Base-by-base conservation (phyloP, 2,329 filamentous ascomycete species). In the Botrytis fabae region DNA sequence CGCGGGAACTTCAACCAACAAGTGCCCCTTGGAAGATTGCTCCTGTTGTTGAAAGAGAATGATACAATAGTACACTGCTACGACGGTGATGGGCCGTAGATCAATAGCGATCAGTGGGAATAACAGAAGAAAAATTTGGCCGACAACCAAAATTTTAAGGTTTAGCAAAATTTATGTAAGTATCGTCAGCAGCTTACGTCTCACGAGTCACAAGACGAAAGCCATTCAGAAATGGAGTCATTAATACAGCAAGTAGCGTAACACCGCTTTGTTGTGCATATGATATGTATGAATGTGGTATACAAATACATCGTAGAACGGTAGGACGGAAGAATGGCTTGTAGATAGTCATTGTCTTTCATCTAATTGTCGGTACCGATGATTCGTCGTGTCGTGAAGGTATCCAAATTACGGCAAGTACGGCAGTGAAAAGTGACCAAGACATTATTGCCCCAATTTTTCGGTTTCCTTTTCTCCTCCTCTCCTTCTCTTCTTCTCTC, bases 121-220 rank as follows among this genome's bases (percentile, higher is more conserved):
- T 42, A 18, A 8, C 25, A 12, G n/a, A 44, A 32, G 40, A 44
- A 46, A 28, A 22, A 25, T 63, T 7, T 63, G 28, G 38, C n/a
- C 10, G 40, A 8, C 40, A 63, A 63, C 38, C 38, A 63, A 28
- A 18, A 7, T 12, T 44, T 44, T 28, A 28, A 20, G n/a, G 38
- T 40, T 63, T 63, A 28, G 61, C 18, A 63, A 38, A 22, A 12
- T 64, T 64, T 46, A 46, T 64, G 28, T 64, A 9, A 51, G 18
- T 28, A 70, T 40, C 69, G 32, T 42, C 69, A 70, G 59, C 69
- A 48, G 32, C 59, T 70, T 70, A 70, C 68, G 40, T 35, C 42
- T 46, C 22, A 44, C 28, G 25, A 42, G 14, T 46, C 22, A 44
- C 28, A 32, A 42, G 14, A 42, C 35, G 22, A 63, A 63, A 12